These are phyloP conservation scores for Daedaleopsis nitida DNA, from an alignment of 768 basidiomycete species.

Conservation along the genomic window DNA sequence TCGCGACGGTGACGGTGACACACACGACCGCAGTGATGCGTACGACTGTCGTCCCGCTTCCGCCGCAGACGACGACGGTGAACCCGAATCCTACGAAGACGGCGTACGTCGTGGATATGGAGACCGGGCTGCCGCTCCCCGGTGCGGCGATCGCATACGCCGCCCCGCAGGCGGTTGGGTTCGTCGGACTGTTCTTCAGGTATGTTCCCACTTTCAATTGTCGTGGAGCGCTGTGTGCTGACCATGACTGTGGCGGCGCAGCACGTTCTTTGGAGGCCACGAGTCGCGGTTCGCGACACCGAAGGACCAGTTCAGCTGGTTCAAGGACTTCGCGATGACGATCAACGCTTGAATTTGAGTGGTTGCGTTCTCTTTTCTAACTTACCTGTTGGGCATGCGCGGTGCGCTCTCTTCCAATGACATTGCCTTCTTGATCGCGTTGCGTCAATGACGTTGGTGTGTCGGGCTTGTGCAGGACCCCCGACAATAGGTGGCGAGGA, in stretches of 20 bases:
- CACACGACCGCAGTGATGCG: background rate
- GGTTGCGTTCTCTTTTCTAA: background rate
- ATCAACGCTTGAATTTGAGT: conserved; percentile 21
- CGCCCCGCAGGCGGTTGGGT: conserved; percentile 32
- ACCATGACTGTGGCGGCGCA: conserved; percentile 24
- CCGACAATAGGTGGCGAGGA: no score
- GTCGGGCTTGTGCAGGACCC: no score
- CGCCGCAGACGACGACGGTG: conserved; percentile 11
- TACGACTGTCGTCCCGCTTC: background rate
- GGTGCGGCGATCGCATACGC: background rate
- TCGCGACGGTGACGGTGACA: background rate
- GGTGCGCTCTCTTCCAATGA: no score
- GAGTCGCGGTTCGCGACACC: conserved; percentile 67
- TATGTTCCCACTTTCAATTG: conserved; percentile 23
- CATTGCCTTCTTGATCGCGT: no score
- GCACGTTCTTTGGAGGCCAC: conserved; percentile 82
- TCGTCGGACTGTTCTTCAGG: conserved; percentile 75
- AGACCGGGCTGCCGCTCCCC: conserved; percentile 4
- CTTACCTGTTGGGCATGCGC: background rate
- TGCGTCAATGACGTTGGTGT: no score
- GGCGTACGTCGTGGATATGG: conserved; percentile 11
- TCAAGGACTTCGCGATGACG: conserved; percentile 63
- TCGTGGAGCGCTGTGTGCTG: background rate
- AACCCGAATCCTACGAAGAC: conserved; percentile 9
- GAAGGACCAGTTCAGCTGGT: conserved; percentile 75